Percentiles rank a stretch among this genome's conserved stretches.
Evolutionary conservation across 2,329 filamentous ascomycete genomes (phyloP).

Genomic region (Ascochyta koolunga): DNA sequence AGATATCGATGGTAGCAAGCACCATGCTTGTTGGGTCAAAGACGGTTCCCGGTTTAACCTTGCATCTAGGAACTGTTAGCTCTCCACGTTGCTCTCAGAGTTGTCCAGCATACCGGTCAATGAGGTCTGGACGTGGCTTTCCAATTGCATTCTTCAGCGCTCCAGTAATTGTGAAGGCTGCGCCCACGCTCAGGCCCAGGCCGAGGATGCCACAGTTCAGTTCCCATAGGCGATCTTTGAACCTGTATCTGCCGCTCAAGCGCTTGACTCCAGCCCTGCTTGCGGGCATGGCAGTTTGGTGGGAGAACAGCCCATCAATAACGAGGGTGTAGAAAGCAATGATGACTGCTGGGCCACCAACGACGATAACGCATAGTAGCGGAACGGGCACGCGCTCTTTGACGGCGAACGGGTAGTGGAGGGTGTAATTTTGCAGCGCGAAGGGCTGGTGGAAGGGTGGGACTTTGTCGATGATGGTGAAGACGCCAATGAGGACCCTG

Average conservation of each 20-base stretch:
- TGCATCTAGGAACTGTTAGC: slow-evolving; percentile 29
- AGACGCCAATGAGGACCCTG: slow-evolving; percentile 59
- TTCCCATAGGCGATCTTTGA: slow-evolving; percentile 66
- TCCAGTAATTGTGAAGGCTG: slow-evolving; percentile 64
- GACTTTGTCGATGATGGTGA: slow-evolving; percentile 60
- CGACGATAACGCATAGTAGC: slow-evolving; percentile 57
- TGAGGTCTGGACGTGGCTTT: slow-evolving; percentile 65
- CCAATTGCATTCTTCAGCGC: slow-evolving; percentile 65
- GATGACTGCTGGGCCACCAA: slow-evolving; percentile 56
- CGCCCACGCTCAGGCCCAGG: slow-evolving; percentile 59
- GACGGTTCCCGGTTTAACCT: slow-evolving; percentile 15
- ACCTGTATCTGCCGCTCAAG: slow-evolving; percentile 55
- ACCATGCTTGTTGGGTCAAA: slow-evolving; percentile 2
- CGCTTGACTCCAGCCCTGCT: slow-evolving; percentile 38
- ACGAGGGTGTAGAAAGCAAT: slow-evolving; percentile 63
- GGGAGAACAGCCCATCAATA: slow-evolving; percentile 65
- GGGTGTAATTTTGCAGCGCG: slow-evolving; percentile 61
- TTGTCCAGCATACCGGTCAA: slow-evolving; percentile 54
- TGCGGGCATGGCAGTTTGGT: slow-evolving; percentile 46
- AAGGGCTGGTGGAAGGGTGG: slow-evolving; percentile 65
- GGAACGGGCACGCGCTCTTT: slow-evolving; percentile 61
- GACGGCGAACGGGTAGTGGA: slow-evolving; percentile 64
- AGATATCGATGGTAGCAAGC: slow-evolving; percentile 50
- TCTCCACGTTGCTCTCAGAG: background rate
- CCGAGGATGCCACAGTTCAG: slow-evolving; percentile 66